Evolutionary conservation across 257 asterid genomes (phyloP).

Genomic region (Capsicum chinense): DNA sequence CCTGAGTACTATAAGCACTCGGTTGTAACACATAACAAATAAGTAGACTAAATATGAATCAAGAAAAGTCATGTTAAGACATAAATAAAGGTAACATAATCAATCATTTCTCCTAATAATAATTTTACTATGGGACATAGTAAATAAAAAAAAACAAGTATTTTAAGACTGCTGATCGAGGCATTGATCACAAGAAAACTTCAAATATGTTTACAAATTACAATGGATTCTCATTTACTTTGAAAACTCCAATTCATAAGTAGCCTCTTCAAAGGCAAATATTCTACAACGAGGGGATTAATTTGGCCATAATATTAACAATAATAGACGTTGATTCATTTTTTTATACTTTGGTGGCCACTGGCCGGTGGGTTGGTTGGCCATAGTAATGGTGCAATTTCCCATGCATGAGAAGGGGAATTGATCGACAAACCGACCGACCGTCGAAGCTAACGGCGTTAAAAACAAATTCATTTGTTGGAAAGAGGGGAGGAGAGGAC

Average conservation of each 20-base stretch:
- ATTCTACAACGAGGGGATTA: conserved; percentile 34
- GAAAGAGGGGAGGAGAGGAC: background rate
- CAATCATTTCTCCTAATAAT: no score
- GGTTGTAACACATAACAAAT: no score
- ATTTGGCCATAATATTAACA: conserved; percentile 1
- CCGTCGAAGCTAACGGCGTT: conserved; percentile 42
- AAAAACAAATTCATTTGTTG: background rate
- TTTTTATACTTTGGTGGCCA: background rate
- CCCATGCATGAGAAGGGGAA: conserved; percentile 5
- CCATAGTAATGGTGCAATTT: background rate
- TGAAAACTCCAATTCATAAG: background rate
- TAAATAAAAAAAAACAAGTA: no score
- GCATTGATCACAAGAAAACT: no score
- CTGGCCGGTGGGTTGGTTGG: background rate
- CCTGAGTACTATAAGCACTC: no score
- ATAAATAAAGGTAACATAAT: no score
- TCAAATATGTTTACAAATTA: no score
- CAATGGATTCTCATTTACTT: background rate
- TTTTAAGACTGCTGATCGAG: no score
- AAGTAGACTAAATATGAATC: no score
- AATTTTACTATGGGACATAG: no score
- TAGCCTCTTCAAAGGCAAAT: background rate
- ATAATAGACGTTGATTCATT: background rate
- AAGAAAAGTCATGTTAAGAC: no score
- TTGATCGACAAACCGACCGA: background rate